Conservation (phyloP, 805 yeast species). For the Saturnispora hagleri region DNA sequence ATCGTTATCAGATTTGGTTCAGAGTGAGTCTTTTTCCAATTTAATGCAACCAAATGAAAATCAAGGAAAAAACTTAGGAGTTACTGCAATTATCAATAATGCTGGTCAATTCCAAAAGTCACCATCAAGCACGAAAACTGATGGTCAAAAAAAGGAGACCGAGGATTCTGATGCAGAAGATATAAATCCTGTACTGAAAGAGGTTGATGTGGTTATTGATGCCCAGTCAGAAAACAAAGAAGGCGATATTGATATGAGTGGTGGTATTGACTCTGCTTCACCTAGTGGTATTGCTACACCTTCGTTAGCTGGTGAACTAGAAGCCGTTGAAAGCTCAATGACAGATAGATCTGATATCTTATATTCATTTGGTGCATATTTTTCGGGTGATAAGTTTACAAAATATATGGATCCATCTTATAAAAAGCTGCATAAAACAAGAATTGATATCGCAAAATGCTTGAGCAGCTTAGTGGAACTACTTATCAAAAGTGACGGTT, state of each 20-base stretch:
- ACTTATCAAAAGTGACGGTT: constrained; percentile 46
- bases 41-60: constrained; percentile 3
- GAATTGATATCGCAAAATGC: constrained; percentile 42
- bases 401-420: constrained; percentile 34
- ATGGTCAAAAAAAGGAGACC: not conserved
- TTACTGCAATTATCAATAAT: constrained; percentile 6
- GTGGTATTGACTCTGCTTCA: constrained; percentile 22
- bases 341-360: constrained; percentile 21
- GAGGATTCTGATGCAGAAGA: constrained; percentile 8
- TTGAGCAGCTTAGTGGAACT: constrained; percentile 49
- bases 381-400: constrained; percentile 15
- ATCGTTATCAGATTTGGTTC: constrained; percentile 14
- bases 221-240: constrained; percentile 9
- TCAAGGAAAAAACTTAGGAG: not conserved
- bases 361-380: constrained; percentile 25
- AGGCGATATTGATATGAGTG: constrained; percentile 17
- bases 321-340: constrained; percentile 34
- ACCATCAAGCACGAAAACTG: not conserved
- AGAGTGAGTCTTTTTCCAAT: constrained; percentile 1
- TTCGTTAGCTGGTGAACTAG: constrained; percentile 31
- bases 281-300: constrained; percentile 26
- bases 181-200: constrained; percentile 15
- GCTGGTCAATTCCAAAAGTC: not conserved
- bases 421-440: constrained; percentile 45
- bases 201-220: constrained; percentile 12